Conservation (phyloP, 139 green algal genomes). For the Picochlorum sp. region DNA sequence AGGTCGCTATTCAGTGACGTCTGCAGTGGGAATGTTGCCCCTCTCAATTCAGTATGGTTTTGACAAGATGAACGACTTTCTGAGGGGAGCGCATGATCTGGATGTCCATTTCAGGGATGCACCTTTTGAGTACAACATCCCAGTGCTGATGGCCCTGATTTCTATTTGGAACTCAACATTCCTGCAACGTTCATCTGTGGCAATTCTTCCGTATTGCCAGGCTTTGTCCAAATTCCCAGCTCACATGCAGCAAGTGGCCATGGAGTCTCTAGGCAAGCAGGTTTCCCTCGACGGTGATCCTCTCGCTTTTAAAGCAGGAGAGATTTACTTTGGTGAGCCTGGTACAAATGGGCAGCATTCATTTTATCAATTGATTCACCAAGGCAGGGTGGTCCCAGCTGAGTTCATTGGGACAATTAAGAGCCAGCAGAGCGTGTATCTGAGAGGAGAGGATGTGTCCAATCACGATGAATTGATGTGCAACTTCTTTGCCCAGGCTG, state of each 20-base stretch:
- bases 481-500: slow-evolving; percentile 96
- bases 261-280: slow-evolving; percentile 98
- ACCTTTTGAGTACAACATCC: slow-evolving; percentile 90
- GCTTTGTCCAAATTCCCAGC: slow-evolving; percentile 92
- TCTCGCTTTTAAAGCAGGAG: slow-evolving; percentile 77
- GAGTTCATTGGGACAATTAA: slow-evolving; percentile 99
- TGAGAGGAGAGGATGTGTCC: slow-evolving; percentile 88
- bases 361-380: slow-evolving; percentile 90
- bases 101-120: slow-evolving; percentile 86
- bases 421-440: slow-evolving; percentile 82
- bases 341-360: slow-evolving; percentile 99
- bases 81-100: slow-evolving; percentile 75
- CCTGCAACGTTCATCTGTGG: slow-evolving; percentile 75
- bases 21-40: slow-evolving; percentile 90
- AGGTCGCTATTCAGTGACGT: slow-evolving; percentile 92
- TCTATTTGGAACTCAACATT: slow-evolving; percentile 96
- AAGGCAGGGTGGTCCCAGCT: slow-evolving; percentile 80
- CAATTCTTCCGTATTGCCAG: slow-evolving; percentile 97
- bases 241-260: slow-evolving; percentile 97
- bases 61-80: slow-evolving; percentile 50
- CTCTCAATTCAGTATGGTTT: slow-evolving; percentile 97
- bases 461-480: slow-evolving; percentile 99
- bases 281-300: slow-evolving; percentile 78
- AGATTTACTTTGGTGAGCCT: slow-evolving; percentile 99
- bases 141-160: slow-evolving; percentile 86